A percentile compares a stretch with the other conserved stretches of the same genome.
These are phyloP conservation scores for Russula brevipes DNA, from an alignment of 768 basidiomycete genomes.

Conservation along the genomic window DNA sequence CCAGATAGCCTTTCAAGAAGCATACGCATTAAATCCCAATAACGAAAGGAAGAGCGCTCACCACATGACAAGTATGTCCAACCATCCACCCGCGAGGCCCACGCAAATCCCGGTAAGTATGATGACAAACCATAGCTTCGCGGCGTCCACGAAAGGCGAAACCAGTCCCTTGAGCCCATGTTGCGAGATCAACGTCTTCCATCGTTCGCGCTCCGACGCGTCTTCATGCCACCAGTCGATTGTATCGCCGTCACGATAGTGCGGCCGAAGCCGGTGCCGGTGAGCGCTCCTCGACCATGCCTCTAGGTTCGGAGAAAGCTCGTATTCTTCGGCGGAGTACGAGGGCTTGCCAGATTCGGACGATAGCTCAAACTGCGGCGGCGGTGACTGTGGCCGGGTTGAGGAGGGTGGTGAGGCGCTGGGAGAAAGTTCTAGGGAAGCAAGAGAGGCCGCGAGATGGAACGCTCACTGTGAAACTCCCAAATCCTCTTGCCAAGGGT, in stretches of 20 bases:
- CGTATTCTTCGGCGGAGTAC: constrained; percentile 17
- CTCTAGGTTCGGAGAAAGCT: constrained; percentile 17
- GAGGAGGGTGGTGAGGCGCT: constrained; percentile 4
- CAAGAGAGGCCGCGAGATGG: background rate
- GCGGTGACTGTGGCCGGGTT: background rate
- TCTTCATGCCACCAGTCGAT: constrained; percentile 71
- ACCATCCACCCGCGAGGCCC: constrained; percentile 63
- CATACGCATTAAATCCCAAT: background rate
- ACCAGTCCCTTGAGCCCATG: constrained; percentile 53
- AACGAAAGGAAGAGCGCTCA: constrained; percentile 28
- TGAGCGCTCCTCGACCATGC: constrained; percentile 23
- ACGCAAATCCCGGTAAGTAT: constrained; percentile 61
- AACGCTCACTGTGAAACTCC: background rate
- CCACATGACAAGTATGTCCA: constrained; percentile 74
- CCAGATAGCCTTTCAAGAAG: constrained; percentile 52
- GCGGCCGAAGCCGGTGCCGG: constrained; percentile 19
- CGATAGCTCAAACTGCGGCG: background rate
- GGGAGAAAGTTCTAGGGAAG: background rate
- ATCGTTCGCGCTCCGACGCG: constrained; percentile 53
- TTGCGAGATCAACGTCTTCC: constrained; percentile 44
- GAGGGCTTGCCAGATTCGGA: background rate
- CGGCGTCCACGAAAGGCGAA: constrained; percentile 50
- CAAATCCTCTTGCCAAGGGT: constrained; percentile 5
- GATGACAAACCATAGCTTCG: constrained; percentile 63
- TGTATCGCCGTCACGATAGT: constrained; percentile 54